These are phyloP conservation scores for Gossypium stocksii DNA, from an alignment of 345 rosid species.

Conservation along the genomic window DNA sequence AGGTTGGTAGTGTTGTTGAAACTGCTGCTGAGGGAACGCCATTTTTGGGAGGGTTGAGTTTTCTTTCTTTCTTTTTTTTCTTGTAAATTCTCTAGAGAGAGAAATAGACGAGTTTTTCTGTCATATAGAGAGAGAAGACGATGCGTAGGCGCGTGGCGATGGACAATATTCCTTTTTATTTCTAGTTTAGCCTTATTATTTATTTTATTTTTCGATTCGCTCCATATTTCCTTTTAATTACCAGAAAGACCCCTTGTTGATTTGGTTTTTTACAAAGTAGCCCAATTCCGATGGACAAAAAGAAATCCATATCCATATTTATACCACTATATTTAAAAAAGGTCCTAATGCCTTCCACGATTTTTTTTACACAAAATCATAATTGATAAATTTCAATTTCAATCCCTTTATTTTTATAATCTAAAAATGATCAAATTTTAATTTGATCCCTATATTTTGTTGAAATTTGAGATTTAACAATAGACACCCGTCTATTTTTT, in stretches of 20 bases:
- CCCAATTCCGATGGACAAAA: not conserved
- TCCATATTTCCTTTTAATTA: not conserved
- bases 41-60: slow-evolving; percentile 16
- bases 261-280: not conserved
- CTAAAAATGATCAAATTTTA: no score
- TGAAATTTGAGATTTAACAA: no score
- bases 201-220: not conserved
- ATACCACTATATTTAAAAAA: no score
- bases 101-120: not conserved
- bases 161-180: slow-evolving; percentile 11
- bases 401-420: no score
- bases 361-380: no score
- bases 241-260: not conserved
- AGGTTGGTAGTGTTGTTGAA: slow-evolving; percentile 33
- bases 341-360: no score
- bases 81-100: slow-evolving; percentile 13
- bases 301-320: not conserved
- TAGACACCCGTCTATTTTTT: no score
- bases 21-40: slow-evolving; percentile 62
- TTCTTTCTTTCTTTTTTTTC: not conserved
- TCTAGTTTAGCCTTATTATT: not conserved
- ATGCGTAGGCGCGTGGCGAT: slow-evolving; percentile 24
- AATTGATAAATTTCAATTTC: no score
- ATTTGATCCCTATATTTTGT: no score
- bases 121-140: not conserved